These are phyloP conservation scores for Penicillium mononematosum DNA, from an alignment of 495 filamentous ascomycete genomes.

Conservation along the genomic window DNA sequence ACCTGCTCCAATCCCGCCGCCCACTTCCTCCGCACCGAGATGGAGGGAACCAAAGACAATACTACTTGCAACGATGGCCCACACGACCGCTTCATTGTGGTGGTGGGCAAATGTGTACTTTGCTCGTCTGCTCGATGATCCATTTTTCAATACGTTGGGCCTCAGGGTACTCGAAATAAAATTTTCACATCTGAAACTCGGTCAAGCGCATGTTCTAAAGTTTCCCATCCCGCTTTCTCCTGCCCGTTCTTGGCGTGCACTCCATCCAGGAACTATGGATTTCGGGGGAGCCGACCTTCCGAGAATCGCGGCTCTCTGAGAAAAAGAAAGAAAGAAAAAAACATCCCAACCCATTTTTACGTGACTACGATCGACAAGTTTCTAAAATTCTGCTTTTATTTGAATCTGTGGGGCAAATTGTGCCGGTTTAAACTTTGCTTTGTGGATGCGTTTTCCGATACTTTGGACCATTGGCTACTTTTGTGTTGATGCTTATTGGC, in stretches of 20 bases:
- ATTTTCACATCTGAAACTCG: constrained; percentile 4
- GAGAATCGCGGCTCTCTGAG: constrained; percentile 12
- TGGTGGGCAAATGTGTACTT: constrained; percentile 63
- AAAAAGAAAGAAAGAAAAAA: neutral
- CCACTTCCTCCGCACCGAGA: constrained; percentile 65
- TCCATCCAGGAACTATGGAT: constrained; percentile 17
- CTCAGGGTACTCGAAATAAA: constrained; percentile 5
- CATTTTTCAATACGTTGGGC: neutral
- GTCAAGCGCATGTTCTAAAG: constrained; percentile 4
- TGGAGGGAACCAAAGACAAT: constrained; percentile 61
- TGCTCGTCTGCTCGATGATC: constrained; percentile 37
- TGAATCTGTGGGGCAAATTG: constrained; percentile 1
- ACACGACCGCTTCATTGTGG: constrained; percentile 73
- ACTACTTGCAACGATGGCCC: constrained; percentile 60
- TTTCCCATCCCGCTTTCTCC: constrained; percentile 11
- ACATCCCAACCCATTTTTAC: constrained; percentile 15
- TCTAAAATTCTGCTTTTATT: constrained; percentile 11
- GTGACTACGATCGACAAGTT: constrained; percentile 24
- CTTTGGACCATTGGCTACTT: constrained; percentile 12
- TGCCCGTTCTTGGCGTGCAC: constrained; percentile 16
- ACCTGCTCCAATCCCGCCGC: constrained; percentile 62
- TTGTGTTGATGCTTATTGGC: constrained; percentile 1
- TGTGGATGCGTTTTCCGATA: constrained; percentile 7
- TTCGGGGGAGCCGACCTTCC: constrained; percentile 22
- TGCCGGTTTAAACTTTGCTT: constrained; percentile 20